Conservation (phyloP, 2,329 filamentous ascomycete species). For the Penicillium glabrum region DNA sequence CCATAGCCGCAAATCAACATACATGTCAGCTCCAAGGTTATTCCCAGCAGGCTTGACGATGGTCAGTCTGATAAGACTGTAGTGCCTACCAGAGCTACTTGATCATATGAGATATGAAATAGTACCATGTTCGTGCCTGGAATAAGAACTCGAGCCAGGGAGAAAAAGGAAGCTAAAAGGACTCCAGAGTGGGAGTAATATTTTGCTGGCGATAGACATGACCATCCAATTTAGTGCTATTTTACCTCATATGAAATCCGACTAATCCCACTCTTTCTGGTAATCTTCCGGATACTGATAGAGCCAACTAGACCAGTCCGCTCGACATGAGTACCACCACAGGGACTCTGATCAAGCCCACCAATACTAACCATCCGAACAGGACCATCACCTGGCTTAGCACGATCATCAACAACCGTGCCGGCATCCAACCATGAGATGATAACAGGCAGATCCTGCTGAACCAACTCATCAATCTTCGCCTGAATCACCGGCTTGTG, state of each 20-base stretch:
- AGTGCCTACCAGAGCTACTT: too few relatives aligned
- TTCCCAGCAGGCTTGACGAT: too few relatives aligned
- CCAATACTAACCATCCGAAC: conserved; percentile 29
- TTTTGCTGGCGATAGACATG: too few relatives aligned
- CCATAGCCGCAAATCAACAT: too few relatives aligned
- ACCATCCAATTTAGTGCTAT: neutral
- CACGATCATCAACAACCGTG: conserved; percentile 16
- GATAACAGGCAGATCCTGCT: conserved; percentile 19
- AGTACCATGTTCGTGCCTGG: neutral
- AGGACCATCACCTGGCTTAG: conserved; percentile 16
- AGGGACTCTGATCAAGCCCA: conserved; percentile 30
- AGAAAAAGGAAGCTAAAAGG: too few relatives aligned
- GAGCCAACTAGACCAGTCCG: conserved; percentile 23
- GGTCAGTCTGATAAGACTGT: too few relatives aligned
- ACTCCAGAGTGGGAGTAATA: too few relatives aligned
- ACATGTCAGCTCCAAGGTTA: too few relatives aligned
- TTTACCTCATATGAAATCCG: conserved; percentile 29
- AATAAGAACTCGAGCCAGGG: too few relatives aligned
- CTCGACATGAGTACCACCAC: conserved; percentile 31
- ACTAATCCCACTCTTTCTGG: conserved; percentile 29
- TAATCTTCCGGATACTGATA: conserved; percentile 29
- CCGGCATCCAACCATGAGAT: conserved; percentile 27
- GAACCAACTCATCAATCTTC: conserved; percentile 28
- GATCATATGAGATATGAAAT: too few relatives aligned
- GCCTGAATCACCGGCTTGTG: conserved; percentile 29